These are phyloP conservation scores for Xerocomellus intermedius DNA, from an alignment of 768 basidiomycete species.

Conservation along the genomic window DNA sequence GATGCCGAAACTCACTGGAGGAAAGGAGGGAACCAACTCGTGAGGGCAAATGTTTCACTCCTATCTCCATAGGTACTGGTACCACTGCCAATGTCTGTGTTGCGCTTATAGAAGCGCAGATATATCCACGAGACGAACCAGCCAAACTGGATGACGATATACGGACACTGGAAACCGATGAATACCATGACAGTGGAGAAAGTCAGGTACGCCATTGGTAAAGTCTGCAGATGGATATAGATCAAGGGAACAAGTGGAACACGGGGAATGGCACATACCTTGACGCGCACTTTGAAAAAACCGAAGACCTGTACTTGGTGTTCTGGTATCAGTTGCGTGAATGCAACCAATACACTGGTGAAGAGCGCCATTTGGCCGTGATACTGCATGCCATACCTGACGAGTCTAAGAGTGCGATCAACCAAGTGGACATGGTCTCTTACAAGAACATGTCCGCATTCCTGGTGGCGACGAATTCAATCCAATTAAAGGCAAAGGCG, in stretches of 20 bases:
- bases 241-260: neutral
- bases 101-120: slow-evolving; percentile 95
- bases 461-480: slow-evolving; percentile 71
- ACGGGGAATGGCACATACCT: slow-evolving; percentile 48
- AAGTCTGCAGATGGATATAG: slow-evolving; percentile 47
- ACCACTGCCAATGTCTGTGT: slow-evolving; percentile 61
- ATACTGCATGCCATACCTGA: slow-evolving; percentile 84
- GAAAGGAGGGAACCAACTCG: slow-evolving; percentile 96
- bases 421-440: slow-evolving; percentile 30
- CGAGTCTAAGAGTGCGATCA: slow-evolving; percentile 12
- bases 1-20: slow-evolving; percentile 64
- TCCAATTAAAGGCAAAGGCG: slow-evolving; percentile 84
- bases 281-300: slow-evolving; percentile 80
- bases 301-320: slow-evolving; percentile 95
- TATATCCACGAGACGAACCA: slow-evolving; percentile 97
- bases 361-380: slow-evolving; percentile 94
- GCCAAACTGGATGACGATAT: slow-evolving; percentile 96
- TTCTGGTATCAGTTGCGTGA: slow-evolving; percentile 97
- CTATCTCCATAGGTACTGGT: slow-evolving; percentile 83
- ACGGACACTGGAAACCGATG: slow-evolving; percentile 84
- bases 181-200: slow-evolving; percentile 84
- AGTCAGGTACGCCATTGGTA: slow-evolving; percentile 94
- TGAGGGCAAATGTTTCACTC: slow-evolving; percentile 93
- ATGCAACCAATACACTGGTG: slow-evolving; percentile 86
- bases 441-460: slow-evolving; percentile 78